These are phyloP conservation scores for Pseudotsuga menziesii DNA, from an alignment of 75 land plant genomes.

Conservation along the genomic window DNA sequence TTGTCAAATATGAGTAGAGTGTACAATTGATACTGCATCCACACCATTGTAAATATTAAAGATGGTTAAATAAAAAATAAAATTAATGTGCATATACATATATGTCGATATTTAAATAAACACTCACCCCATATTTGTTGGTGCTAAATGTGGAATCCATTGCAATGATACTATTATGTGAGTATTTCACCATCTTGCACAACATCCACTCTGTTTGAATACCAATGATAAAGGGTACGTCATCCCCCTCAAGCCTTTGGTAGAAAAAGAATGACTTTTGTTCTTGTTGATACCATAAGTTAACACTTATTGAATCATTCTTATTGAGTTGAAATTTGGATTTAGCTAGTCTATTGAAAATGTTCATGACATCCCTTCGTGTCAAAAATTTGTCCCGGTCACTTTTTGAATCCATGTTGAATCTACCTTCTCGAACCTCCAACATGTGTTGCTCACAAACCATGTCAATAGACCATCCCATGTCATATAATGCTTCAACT, in stretches of 20 bases:
- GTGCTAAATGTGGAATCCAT: not conserved
- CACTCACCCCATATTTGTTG: not conserved
- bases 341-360: not conserved
- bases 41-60: not conserved
- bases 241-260: not conserved
- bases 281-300: not conserved
- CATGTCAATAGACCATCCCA: too few relatives aligned
- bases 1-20: too few relatives aligned
- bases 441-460: too few relatives aligned
- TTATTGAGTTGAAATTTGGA: not conserved
- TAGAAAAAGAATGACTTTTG: not conserved
- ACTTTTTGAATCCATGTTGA: too few relatives aligned
- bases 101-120: not conserved
- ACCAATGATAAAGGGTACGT: not conserved
- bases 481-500: too few relatives aligned
- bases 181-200: not conserved
- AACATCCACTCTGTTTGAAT: not conserved
- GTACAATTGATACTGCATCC: too few relatives aligned
- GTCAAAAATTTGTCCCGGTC: not conserved
- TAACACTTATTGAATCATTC: not conserved
- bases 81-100: not conserved
- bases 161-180: not conserved
- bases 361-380: not conserved
- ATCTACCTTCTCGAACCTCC: too few relatives aligned
- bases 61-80: not conserved